These are phyloP conservation scores for Serendipita vermifera DNA, from an alignment of 768 basidiomycete genomes.

Conservation along the genomic window DNA sequence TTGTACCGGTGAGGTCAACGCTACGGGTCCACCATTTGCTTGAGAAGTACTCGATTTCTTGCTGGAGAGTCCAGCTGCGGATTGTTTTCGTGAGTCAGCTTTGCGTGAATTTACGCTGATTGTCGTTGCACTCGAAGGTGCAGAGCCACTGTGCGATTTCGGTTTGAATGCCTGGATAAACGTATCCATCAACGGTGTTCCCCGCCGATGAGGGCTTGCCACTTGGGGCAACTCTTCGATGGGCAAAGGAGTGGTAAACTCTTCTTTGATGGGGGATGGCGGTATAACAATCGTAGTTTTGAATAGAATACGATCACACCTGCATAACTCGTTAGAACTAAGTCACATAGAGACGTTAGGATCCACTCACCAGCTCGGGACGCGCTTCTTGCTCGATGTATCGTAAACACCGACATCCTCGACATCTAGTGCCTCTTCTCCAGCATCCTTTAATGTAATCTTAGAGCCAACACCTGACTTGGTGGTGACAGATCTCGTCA, in stretches of 20 bases:
- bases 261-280: neutral
- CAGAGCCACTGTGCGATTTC: neutral
- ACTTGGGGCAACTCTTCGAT: neutral
- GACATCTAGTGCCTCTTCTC: slow-evolving; percentile 25
- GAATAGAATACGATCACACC: slow-evolving; percentile 79
- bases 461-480: slow-evolving; percentile 6
- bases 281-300: slow-evolving; percentile 44
- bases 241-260: neutral
- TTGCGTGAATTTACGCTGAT: too few species aligned
- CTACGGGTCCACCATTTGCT: neutral
- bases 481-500: slow-evolving; percentile 10
- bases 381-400: slow-evolving; percentile 65
- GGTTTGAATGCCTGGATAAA: neutral
- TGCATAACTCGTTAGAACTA: slow-evolving; percentile 20
- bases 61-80: neutral
- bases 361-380: slow-evolving; percentile 61
- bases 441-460: slow-evolving; percentile 28
- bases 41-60: neutral
- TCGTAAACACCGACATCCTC: slow-evolving; percentile 62
- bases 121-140: neutral
- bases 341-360: neutral
- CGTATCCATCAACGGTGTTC: neutral
- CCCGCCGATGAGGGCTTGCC: neutral
- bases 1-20: neutral
- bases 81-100: too few species aligned